Percentiles rank a stretch among this genome's conserved stretches.
These are phyloP conservation scores for Citrullus mucosospermus DNA, from an alignment of 306 rosid species.

Conservation along the genomic window DNA sequence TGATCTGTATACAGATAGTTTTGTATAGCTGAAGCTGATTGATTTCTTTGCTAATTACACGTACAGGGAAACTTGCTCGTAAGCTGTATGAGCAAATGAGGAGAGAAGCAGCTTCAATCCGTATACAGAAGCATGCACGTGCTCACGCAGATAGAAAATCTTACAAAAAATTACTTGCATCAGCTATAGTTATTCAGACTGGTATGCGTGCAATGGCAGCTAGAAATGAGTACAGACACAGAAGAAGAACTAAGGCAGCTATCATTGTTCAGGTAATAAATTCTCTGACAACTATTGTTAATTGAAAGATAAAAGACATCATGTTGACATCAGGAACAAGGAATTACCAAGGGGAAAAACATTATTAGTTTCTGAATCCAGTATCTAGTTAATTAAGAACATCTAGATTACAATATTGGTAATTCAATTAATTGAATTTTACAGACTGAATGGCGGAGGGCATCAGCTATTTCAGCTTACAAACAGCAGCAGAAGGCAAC, in stretches of 20 bases:
- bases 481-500: conserved; percentile 53
- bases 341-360: neutral
- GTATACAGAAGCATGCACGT: conserved; percentile 64
- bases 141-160: conserved; percentile 36
- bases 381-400: neutral
- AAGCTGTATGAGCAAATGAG: conserved; percentile 47
- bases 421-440: neutral
- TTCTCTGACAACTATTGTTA: neutral
- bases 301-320: neutral
- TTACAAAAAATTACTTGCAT: conserved; percentile 43
- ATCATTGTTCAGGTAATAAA: conserved; percentile 47
- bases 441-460: conserved; percentile 77
- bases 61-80: conserved; percentile 59
- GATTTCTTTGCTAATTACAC: neutral
- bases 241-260: conserved; percentile 74
- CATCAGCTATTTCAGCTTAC: conserved; percentile 38
- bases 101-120: conserved; percentile 65
- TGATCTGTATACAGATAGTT: neutral
- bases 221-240: conserved; percentile 43
- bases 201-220: conserved; percentile 79
- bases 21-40: neutral
- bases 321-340: neutral
- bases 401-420: neutral
- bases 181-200: conserved; percentile 59
- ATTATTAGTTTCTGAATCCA: neutral